Evolutionary conservation across 768 basidiomycete species (phyloP).

Genomic region (Lactifluus subvellereus): DNA sequence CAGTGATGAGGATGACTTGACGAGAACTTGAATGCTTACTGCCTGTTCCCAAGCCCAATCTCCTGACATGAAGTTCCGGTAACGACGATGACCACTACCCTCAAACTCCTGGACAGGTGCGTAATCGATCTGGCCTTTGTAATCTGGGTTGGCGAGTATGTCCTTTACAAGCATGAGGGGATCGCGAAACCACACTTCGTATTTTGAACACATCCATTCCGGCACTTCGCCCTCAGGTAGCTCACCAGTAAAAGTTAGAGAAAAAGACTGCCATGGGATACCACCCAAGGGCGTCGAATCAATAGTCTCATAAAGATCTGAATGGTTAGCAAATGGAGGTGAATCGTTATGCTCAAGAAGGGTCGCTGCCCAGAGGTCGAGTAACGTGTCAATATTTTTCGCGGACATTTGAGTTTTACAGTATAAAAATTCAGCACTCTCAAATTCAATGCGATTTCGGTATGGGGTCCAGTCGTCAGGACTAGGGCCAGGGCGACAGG

Average conservation of each 20-base stretch:
- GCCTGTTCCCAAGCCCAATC: constrained; percentile 34
- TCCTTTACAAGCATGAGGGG: constrained; percentile 22
- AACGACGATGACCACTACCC: constrained; percentile 22
- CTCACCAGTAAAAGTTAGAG: too few species aligned
- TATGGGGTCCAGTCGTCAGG: too few species aligned
- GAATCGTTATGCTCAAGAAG: too few species aligned
- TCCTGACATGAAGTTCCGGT: not conserved
- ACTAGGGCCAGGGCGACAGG: too few species aligned
- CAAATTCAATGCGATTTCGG: too few species aligned
- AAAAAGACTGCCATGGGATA: too few species aligned
- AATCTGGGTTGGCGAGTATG: constrained; percentile 28
- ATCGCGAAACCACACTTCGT: constrained; percentile 28
- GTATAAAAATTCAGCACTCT: too few species aligned
- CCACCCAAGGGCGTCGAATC: not conserved
- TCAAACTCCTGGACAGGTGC: constrained; percentile 29
- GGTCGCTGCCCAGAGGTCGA: too few species aligned
- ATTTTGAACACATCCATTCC: constrained; percentile 31
- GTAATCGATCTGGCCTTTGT: constrained; percentile 26
- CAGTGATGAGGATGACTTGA: not conserved
- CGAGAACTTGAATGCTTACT: constrained; percentile 21
- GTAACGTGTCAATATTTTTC: too few species aligned
- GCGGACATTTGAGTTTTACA: too few species aligned
- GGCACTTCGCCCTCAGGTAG: not conserved
- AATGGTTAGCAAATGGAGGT: too few species aligned
- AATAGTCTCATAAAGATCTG: too few species aligned